Percentiles rank a stretch among this genome's conserved stretches.
phyloP scores from a whole-genome alignment of 352 stramenopile species.

The Globisporangium takayamanum region DNA sequence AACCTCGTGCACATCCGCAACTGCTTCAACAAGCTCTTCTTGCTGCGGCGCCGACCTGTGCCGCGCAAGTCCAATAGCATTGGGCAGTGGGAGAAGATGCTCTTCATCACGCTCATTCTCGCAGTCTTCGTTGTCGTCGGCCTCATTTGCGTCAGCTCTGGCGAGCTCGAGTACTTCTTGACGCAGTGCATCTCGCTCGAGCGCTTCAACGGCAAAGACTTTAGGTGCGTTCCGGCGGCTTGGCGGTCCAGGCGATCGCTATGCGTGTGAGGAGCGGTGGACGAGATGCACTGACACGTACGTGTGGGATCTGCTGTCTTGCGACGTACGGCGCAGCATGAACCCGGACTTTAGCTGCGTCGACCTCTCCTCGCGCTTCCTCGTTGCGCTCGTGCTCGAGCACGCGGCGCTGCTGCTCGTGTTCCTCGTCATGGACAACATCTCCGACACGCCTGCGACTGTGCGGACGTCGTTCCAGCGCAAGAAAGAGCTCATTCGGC shows the following conservation, averaged over 20 bases:
- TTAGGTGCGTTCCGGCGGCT: constrained; percentile 38
- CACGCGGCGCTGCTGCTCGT: constrained; percentile 67
- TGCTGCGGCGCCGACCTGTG: constrained; percentile 62
- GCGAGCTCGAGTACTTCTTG: constrained; percentile 81
- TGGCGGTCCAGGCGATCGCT: background rate
- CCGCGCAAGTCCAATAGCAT: constrained; percentile 82
- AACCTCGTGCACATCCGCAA: constrained; percentile 83
- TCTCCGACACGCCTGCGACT: constrained; percentile 66
- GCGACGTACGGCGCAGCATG: constrained; percentile 35
- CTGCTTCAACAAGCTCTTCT: constrained; percentile 75
- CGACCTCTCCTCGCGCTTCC: constrained; percentile 66
- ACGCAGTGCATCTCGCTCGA: constrained; percentile 61
- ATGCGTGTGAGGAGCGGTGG: too few relatives aligned
- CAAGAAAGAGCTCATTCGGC: constrained; percentile 81
- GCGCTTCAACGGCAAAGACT: constrained; percentile 75
- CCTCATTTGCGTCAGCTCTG: constrained; percentile 79
- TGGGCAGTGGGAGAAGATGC: constrained; percentile 83
- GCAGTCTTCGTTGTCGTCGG: constrained; percentile 80
- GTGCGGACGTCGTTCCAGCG: constrained; percentile 77
- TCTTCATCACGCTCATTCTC: constrained; percentile 78
- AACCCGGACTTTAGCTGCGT: constrained; percentile 78
- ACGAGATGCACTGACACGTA: too few relatives aligned
- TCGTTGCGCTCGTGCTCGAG: constrained; percentile 72
- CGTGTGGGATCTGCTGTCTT: background rate
- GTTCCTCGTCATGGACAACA: constrained; percentile 77